phyloP scores from a whole-genome alignment of 371 early-diverging fungal species.

The Caulochytrium protostelioides region DNA sequence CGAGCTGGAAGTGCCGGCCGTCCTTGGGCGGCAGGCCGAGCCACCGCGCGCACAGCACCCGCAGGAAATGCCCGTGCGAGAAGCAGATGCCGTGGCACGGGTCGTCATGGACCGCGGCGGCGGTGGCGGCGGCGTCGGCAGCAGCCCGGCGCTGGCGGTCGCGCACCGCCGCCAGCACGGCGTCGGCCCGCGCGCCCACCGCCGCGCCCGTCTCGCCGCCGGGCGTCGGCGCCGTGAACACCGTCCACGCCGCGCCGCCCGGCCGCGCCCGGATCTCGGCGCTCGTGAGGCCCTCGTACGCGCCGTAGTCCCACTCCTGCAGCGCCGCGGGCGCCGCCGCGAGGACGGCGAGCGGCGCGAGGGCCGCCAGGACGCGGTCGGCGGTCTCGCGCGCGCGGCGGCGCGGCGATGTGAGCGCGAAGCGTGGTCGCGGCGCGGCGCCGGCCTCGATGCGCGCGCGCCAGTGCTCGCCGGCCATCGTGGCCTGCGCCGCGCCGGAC shows the following conservation, averaged over 20 bases:
- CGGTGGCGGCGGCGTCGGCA: slow-evolving; percentile 6
- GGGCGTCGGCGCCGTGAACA: too few species aligned
- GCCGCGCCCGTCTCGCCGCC: slow-evolving; percentile 16
- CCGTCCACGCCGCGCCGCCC: slow-evolving; percentile 11
- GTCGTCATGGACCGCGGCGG: slow-evolving; percentile 2
- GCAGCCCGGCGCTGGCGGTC: slow-evolving; percentile 12
- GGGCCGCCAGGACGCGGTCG: slow-evolving; percentile 1
- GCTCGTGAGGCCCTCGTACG: slow-evolving; percentile 18
- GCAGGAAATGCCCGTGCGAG: slow-evolving; percentile 14
- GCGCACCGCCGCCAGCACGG: slow-evolving; percentile 9
- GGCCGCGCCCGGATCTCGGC: slow-evolving; percentile 15
- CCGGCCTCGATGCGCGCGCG: slow-evolving; percentile 16
- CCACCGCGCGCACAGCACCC: slow-evolving; percentile 16
- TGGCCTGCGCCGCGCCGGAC: slow-evolving; percentile 12
- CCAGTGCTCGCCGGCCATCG: slow-evolving; percentile 8
- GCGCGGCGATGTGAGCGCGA: slow-evolving; percentile 12
- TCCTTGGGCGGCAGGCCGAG: slow-evolving; percentile 7
- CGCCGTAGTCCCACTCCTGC: slow-evolving; percentile 19
- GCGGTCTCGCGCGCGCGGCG: slow-evolving; percentile 15
- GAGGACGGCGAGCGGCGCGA: neutral
- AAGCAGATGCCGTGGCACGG: slow-evolving; percentile 15
- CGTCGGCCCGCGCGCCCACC: slow-evolving; percentile 13
- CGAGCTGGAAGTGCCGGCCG: slow-evolving; percentile 12
- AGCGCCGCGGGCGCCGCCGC: slow-evolving; percentile 1
- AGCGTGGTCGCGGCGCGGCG: slow-evolving; percentile 13